Base-by-base conservation (phyloP, 495 filamentous ascomycete species). In the Penicillium waksmanii region DNA sequence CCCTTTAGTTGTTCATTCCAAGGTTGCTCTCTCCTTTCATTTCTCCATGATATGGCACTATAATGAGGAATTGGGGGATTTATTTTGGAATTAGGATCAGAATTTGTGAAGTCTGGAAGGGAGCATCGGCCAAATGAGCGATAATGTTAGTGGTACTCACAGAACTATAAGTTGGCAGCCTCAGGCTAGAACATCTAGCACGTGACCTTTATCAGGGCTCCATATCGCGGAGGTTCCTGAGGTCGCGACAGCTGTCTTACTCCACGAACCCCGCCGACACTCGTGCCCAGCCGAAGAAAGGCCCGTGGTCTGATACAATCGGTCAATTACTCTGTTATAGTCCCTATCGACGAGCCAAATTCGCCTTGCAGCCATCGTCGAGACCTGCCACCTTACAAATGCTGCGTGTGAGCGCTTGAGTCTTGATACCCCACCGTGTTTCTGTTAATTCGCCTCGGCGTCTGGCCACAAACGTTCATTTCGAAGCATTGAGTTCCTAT, bases 211-310 rank as follows among this genome's bases (percentile, higher is more conserved):
- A 65, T 61, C 62, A 40, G 48, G 40, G 40, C 17, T 43, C 62
- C 58, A 56, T 59, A 58, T 62, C 55, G 55, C 56, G 57, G 63
- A 66, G 60, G 58, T 55, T 63, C 15, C 36, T 5, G 11, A 13
- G 12, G 15, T 44, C 52, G 58, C 56, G 46, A 63, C 60, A 63
- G 60, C 56, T 64, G 27, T 48, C 59, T 57, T 56, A 60, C 40
- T 56, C 57, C 50, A 49, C 31, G 54, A 50, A 55, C 42, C 47
- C 19, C 21, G 48, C 15, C 19, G 42, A n/a, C 19, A 27, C 33
- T 34, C 47, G 7, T 34, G 12, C 12, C 25, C 4, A 43, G 23
- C 19, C 12, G 31, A 42, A 40, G 51, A n/a, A 34, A 50, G 27
- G 44, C 21, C 10, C 5, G 34, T 17, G 13, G 5, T 8, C 3